Percentiles rank a stretch among this genome's conserved stretches.
These are phyloP conservation scores for Verticillium nubilum DNA, from an alignment of 2,329 filamentous ascomycete species.

Conservation along the genomic window DNA sequence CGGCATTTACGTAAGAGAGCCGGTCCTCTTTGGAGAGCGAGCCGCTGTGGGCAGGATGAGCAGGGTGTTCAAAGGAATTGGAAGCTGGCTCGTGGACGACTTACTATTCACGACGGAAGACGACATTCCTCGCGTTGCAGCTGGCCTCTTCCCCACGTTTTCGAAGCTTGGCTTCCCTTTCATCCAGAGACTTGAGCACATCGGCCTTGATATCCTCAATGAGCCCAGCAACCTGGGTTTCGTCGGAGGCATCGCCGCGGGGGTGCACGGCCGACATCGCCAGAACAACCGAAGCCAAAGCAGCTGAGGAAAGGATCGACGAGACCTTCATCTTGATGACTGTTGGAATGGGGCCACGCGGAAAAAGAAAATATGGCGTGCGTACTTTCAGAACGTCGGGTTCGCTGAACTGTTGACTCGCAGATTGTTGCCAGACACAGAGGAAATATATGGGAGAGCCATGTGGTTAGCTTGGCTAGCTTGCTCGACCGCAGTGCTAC, in stretches of 20 bases:
- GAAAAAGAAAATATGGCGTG: background rate
- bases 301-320: conserved; percentile 10
- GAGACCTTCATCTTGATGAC: conserved; percentile 6
- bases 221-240: conserved; percentile 10
- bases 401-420: background rate
- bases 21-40: conserved; percentile 25
- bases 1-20: conserved; percentile 35
- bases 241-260: conserved; percentile 8
- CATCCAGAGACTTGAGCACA: conserved; percentile 11
- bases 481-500: background rate
- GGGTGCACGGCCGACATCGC: conserved; percentile 8
- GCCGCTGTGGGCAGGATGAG: conserved; percentile 12
- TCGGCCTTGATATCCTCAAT: conserved; percentile 13
- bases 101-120: conserved; percentile 23
- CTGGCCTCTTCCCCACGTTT: conserved; percentile 13
- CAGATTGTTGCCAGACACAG: background rate
- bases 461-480: background rate
- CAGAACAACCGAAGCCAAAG: conserved; percentile 8
- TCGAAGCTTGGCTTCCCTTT: conserved; percentile 12
- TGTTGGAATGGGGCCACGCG: background rate
- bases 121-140: conserved; percentile 18
- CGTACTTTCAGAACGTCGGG: background rate
- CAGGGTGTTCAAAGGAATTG: background rate
- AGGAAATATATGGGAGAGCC: background rate
- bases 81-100: conserved; percentile 1